These are phyloP conservation scores for Fusarium napiforme DNA, from an alignment of 2,329 filamentous ascomycete species.

Conservation along the genomic window DNA sequence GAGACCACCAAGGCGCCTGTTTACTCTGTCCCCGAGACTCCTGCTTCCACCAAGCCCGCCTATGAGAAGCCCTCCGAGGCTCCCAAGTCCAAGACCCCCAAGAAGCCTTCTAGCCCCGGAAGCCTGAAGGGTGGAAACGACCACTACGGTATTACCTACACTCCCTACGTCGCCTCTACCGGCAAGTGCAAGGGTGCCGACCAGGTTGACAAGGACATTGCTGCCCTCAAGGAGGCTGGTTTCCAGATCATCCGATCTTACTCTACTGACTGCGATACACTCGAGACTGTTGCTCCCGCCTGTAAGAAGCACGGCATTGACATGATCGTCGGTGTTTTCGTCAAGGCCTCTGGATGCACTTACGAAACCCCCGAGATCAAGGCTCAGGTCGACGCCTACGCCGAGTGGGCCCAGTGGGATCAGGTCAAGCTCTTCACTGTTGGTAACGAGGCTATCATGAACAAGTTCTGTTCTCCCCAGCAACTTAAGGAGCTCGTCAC, in stretches of 20 bases:
- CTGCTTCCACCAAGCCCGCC: conserved; percentile 17
- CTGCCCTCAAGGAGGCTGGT: conserved; percentile 70
- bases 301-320: conserved; percentile 74
- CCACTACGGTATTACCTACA: conserved; percentile 83
- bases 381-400: conserved; percentile 79
- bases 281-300: conserved; percentile 78
- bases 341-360: conserved; percentile 72
- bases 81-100: conserved; percentile 34
- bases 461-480: conserved; percentile 71
- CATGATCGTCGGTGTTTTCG: conserved; percentile 89
- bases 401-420: conserved; percentile 78
- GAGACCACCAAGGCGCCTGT: conserved; percentile 16
- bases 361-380: conserved; percentile 70
- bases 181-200: conserved; percentile 72
- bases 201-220: conserved; percentile 71
- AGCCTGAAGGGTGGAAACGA: conserved; percentile 56
- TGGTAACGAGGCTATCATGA: conserved; percentile 91
- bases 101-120: conserved; percentile 42
- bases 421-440: conserved; percentile 83
- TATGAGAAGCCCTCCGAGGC: conserved; percentile 40
- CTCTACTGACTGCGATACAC: conserved; percentile 88
- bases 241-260: conserved; percentile 84
- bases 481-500: conserved; percentile 78
- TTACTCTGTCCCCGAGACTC: conserved; percentile 16
- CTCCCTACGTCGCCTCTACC: conserved; percentile 70